phyloP scores from a whole-genome alignment of 2,329 filamentous ascomycete species.

The Epichloe coenophiala region DNA sequence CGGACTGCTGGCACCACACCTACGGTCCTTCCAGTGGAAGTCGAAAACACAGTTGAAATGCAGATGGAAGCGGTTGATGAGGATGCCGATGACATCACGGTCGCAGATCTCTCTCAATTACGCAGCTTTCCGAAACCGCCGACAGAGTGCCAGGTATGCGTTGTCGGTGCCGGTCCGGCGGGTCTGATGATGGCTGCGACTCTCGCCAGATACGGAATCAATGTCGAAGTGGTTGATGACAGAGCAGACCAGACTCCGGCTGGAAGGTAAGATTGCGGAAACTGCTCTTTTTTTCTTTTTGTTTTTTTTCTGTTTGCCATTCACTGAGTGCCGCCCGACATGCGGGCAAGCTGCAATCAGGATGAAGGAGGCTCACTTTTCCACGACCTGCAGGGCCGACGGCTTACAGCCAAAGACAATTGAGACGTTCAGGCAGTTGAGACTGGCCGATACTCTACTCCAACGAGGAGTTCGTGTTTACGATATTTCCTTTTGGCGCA shows the following conservation, averaged over 20 bases:
- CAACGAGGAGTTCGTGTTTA: slow-evolving; percentile 56
- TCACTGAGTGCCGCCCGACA: background rate
- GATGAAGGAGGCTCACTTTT: slow-evolving; percentile 2
- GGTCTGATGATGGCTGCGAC: slow-evolving; percentile 41
- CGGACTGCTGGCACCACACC: background rate
- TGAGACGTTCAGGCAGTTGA: slow-evolving; percentile 61
- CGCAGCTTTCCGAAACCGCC: slow-evolving; percentile 34
- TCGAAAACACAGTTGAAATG: slow-evolving; percentile 7
- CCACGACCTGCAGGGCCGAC: slow-evolving; percentile 38
- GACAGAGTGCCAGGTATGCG: slow-evolving; percentile 32
- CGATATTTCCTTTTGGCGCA: slow-evolving; percentile 62
- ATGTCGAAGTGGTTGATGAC: slow-evolving; percentile 54
- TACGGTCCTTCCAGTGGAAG: slow-evolving; percentile 1
- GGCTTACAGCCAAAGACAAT: slow-evolving; percentile 68
- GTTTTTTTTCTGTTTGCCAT: background rate
- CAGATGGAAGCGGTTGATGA: slow-evolving; percentile 10
- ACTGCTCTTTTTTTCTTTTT: background rate
- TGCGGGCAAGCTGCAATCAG: background rate
- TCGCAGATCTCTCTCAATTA: slow-evolving; percentile 34
- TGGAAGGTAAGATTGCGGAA: slow-evolving; percentile 30
- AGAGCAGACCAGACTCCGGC: slow-evolving; percentile 53
- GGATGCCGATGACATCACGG: slow-evolving; percentile 20
- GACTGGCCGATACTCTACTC: slow-evolving; percentile 54
- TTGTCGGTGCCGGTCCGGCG: slow-evolving; percentile 42
- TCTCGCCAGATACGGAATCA: slow-evolving; percentile 52